Base-by-base conservation (phyloP, 805 yeast genomes). In the Cyberlindnera saturnus region DNA sequence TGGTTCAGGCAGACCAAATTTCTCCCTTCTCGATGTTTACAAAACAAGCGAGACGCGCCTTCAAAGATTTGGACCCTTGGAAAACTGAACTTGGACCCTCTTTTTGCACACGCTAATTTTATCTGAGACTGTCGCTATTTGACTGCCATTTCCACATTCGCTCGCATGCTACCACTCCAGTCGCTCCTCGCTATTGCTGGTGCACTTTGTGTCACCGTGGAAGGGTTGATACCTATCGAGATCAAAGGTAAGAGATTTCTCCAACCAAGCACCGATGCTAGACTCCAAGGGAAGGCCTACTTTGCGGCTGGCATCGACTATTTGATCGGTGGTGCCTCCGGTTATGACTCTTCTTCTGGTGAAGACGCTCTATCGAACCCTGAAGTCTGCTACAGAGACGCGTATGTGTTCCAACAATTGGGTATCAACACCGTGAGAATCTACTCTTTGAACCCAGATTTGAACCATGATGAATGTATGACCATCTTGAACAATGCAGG, bases 381-480 rank as follows among this genome's bases (percentile, higher is more conserved):
- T 2, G 77, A 72, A 19, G 70, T 67, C 23, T 90, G 96, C 64
- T 75, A 77, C 49, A 79, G 97, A 62, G 97, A 90, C 62, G 86
- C 89, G 32, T 76, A 70, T 56, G 77, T 77, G 45, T 76, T 90
- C 58, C 86, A 84, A 66, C 79, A 86, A 57, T 70, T 90, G 40
- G 96, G 96, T 5, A 72, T 84, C 58, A 90, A 90, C 67, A 85
- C 96, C 35, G 72, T 90, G 47, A 77, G 96, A 62, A 83, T 89
- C 17, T 87, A 90, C 65, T 77, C 89, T 4, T 65, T 84, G 46
- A 86, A 86, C 59, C 96, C 96, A 46, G 87, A 86, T 49, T 67
- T 85, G 37, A 75, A 87, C 66, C 97, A 89, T 59, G 95, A 87
- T 59, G 85, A 84, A 61, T 90, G 97, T 70, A 86, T 90, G 93